These are phyloP conservation scores for Backusella westeae DNA, from an alignment of 192 early-diverging fungal genomes.

Conservation along the genomic window DNA sequence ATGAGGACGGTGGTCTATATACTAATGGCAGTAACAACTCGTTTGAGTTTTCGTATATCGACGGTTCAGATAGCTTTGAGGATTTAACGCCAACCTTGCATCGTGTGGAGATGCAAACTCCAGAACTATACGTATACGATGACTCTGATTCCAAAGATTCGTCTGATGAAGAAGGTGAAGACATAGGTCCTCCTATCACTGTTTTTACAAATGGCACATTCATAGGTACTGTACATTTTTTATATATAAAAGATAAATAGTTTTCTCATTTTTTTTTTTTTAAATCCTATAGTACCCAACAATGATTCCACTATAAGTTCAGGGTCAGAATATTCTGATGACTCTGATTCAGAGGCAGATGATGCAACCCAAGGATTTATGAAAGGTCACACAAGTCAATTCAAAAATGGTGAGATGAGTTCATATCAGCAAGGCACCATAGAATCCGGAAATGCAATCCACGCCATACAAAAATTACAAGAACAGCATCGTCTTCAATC, in stretches of 20 bases:
- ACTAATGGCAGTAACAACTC: neutral
- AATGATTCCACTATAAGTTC: neutral
- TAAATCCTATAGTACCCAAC: neutral
- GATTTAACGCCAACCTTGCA: neutral
- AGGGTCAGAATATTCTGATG: neutral
- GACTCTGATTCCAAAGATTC: slow-evolving; percentile 4
- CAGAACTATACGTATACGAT: neutral
- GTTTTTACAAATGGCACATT: neutral
- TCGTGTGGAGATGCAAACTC: neutral
- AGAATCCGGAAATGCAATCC: neutral
- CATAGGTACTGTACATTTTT: neutral
- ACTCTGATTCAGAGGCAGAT: neutral
- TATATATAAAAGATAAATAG: neutral
- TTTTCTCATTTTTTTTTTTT: neutral
- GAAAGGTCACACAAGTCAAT: neutral
- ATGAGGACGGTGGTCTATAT: neutral
- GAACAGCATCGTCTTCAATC: slow-evolving; percentile 12
- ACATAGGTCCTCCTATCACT: neutral
- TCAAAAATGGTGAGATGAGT: neutral
- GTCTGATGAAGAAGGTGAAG: neutral
- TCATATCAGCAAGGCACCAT: neutral
- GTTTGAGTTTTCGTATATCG: neutral
- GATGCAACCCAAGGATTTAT: neutral
- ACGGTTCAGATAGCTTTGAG: neutral
- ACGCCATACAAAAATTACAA: slow-evolving; percentile 17